phyloP scores from a whole-genome alignment of 345 rosid species.

The Atalantia buxifolia region DNA sequence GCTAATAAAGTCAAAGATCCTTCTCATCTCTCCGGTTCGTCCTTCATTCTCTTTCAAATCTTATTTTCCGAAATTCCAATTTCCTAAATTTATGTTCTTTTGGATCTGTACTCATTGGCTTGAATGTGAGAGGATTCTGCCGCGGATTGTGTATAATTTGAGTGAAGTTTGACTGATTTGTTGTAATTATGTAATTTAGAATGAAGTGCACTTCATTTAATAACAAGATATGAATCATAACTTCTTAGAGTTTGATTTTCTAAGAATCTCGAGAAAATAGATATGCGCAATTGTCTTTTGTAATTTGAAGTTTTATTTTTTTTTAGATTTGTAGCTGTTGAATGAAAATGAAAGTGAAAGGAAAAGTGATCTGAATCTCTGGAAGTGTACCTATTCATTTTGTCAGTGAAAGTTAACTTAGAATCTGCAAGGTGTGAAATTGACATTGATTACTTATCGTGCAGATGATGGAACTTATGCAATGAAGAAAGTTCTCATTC shows the following conservation, averaged over 20 bases:
- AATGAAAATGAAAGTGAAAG: not conserved
- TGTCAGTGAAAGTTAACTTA: too few species aligned
- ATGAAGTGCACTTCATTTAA: not conserved
- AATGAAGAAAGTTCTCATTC: slow-evolving; percentile 95
- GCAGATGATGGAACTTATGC: slow-evolving; percentile 93
- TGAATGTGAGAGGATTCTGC: not conserved
- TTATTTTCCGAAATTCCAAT: not conserved
- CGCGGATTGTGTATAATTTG: not conserved
- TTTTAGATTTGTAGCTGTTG: not conserved
- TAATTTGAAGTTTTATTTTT: not conserved
- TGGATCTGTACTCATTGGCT: not conserved
- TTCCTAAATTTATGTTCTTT: not conserved
- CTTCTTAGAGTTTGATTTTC: not conserved
- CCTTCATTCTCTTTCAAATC: not conserved
- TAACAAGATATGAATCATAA: not conserved
- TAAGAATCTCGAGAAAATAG: not conserved
- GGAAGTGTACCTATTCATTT: not conserved
- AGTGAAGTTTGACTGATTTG: not conserved
- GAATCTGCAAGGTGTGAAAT: not conserved
- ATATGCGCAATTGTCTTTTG: not conserved
- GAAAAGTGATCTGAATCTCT: not conserved
- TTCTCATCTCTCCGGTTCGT: slow-evolving; percentile 81
- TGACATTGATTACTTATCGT: slow-evolving; percentile 9
- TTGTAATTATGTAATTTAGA: not conserved
- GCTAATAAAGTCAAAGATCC: slow-evolving; percentile 87